Conservation (phyloP, 495 filamentous ascomycete species). For the Neurospora intermedia region DNA sequence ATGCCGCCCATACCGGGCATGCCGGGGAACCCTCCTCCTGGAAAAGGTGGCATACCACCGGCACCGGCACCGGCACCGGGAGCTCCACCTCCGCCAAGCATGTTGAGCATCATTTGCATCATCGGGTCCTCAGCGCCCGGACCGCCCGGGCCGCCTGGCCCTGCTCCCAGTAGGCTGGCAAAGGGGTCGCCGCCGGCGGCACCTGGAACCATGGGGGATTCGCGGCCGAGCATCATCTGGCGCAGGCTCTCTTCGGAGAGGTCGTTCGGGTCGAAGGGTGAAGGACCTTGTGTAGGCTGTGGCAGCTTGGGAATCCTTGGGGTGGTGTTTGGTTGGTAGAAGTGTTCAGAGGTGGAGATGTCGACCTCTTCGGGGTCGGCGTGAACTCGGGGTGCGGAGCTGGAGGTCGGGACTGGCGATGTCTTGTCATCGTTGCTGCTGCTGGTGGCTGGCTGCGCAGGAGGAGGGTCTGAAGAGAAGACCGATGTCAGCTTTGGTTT, state of each 20-base stretch:
- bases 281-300: conserved; percentile 7
- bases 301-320: conserved; percentile 17
- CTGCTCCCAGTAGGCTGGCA: conserved; percentile 14
- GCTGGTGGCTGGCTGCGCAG: conserved; percentile 12
- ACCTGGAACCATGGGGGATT: conserved; percentile 7
- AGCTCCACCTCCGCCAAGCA: conserved; percentile 13
- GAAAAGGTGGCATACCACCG: conserved; percentile 8
- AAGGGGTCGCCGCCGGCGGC: conserved; percentile 24
- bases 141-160: conserved; percentile 12
- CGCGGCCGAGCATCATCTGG: conserved; percentile 35
- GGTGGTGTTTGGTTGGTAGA: conserved; percentile 36
- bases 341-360: conserved; percentile 46
- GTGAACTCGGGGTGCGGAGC: conserved; percentile 15
- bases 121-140: conserved; percentile 23
- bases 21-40: conserved; percentile 7
- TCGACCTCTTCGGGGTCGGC: conserved; percentile 66
- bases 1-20: conserved; percentile 20
- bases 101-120: conserved; percentile 25
- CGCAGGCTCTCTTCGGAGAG: conserved; percentile 33
- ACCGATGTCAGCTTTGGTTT: background rate
- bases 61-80: conserved; percentile 12
- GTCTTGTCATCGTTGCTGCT: conserved; percentile 1
- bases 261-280: background rate
- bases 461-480: conserved; percentile 1
- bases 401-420: background rate